These are phyloP conservation scores for Yarrowia yakushimensis DNA, from an alignment of 805 yeast species.

Conservation along the genomic window DNA sequence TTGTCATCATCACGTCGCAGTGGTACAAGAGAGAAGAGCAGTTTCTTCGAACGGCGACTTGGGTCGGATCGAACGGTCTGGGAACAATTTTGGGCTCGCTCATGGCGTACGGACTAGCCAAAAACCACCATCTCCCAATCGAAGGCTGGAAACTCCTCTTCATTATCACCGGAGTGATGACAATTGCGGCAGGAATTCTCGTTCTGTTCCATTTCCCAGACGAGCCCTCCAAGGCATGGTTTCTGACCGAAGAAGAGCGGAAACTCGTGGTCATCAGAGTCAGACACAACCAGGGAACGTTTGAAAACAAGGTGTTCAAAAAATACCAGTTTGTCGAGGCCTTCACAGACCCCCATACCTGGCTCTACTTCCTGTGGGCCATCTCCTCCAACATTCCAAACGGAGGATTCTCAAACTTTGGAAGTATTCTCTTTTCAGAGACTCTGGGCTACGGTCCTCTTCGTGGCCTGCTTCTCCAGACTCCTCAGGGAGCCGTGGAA, in stretches of 20 bases:
- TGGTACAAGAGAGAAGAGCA: neutral
- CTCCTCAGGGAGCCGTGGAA: neutral
- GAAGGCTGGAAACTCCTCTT: neutral
- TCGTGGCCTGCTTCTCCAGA: neutral
- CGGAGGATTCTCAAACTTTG: neutral
- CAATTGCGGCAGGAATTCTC: neutral
- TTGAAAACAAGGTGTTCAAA: neutral
- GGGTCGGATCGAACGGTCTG: neutral
- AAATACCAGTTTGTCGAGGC: neutral
- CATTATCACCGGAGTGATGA: neutral
- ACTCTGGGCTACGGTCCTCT: neutral
- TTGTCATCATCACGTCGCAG: neutral
- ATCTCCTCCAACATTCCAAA: neutral
- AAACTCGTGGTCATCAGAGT: neutral
- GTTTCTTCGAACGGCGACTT: neutral
- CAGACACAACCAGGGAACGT: neutral
- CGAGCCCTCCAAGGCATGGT: neutral
- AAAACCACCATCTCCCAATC: neutral
- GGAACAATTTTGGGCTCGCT: neutral
- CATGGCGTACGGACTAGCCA: neutral
- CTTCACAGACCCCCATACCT: neutral
- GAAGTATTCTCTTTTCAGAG: neutral
- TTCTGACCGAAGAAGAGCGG: neutral
- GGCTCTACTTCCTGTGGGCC: neutral
- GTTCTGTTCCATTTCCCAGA: neutral